Percentiles rank a stretch among this genome's conserved stretches.
Conservation (phyloP, 257 asterid species). For the Nicotiana obtusifolia region DNA sequence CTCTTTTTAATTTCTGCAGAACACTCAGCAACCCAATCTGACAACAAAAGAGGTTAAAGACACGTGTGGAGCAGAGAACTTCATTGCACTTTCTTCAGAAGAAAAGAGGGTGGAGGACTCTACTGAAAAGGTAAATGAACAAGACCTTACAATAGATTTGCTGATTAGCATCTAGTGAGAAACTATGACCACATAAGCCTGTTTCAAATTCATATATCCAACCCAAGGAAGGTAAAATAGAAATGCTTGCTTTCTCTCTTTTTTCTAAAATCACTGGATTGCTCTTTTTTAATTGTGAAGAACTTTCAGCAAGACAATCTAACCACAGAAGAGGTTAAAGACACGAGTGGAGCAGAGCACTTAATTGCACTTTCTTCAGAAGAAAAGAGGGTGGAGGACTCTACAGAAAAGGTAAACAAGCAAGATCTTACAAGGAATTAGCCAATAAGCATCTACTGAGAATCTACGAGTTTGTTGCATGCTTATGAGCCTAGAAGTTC, state of each 20-base stretch:
- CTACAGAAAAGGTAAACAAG: slow-evolving; percentile 11
- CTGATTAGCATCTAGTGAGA: neutral
- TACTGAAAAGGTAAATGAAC: slow-evolving; percentile 11
- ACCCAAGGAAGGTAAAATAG: neutral
- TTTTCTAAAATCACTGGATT: neutral
- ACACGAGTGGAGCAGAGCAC: neutral
- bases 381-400: slow-evolving; percentile 12
- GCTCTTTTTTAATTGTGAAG: neutral
- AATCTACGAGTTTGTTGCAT: neutral
- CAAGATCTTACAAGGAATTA: slow-evolving; percentile 17
- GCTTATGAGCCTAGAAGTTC: neutral
- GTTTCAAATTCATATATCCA: no score
- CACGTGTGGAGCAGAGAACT: neutral
- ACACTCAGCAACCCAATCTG: slow-evolving; percentile 1
- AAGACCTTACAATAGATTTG: slow-evolving; percentile 16
- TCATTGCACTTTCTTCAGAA: slow-evolving; percentile 7
- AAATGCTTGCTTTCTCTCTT: neutral
- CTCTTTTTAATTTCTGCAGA: neutral
- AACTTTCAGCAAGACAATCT: slow-evolving; percentile 1
- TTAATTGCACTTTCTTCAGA: slow-evolving; percentile 3
- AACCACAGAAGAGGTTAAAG: slow-evolving; percentile 3
- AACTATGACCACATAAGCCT: neutral
- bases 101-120: slow-evolving; percentile 11
- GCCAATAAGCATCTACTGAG: neutral
- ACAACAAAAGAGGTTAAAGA: neutral